Evolutionary conservation across 1,139 yeast genomes (phyloP).

Genomic region (Oligophagozyma castellii): DNA sequence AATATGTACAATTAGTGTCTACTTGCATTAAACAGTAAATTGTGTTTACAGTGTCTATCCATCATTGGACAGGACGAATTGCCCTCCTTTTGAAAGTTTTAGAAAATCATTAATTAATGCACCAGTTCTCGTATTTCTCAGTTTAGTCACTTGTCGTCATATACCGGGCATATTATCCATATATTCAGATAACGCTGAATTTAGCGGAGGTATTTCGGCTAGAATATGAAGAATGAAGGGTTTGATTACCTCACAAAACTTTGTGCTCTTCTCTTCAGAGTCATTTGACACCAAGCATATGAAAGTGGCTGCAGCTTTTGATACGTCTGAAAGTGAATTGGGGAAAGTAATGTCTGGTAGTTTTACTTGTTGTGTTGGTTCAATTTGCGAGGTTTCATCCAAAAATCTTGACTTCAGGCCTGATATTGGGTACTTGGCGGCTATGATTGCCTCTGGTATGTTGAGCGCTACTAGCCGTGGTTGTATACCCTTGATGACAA

Average conservation of each 20-base stretch:
- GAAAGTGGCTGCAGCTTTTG: conserved; percentile 22
- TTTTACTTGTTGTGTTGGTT: conserved; percentile 16
- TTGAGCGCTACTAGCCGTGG: conserved; percentile 43
- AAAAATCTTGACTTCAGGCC: conserved; percentile 10
- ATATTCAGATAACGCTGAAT: conserved; percentile 20
- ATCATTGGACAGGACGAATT: too few relatives aligned
- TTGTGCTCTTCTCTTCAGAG: conserved; percentile 16
- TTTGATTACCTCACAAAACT: conserved; percentile 18
- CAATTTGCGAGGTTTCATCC: conserved; percentile 9
- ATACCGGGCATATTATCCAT: conserved; percentile 21
- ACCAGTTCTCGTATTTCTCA: too few relatives aligned
- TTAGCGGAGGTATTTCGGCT: conserved; percentile 24
- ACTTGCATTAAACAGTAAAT: too few relatives aligned
- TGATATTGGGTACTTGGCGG: conserved; percentile 5
- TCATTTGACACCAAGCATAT: conserved; percentile 23
- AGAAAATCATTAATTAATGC: too few relatives aligned
- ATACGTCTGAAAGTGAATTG: conserved; percentile 18
- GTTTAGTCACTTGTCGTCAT: too few relatives aligned
- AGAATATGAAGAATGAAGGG: conserved; percentile 19
- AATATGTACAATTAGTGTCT: too few relatives aligned
- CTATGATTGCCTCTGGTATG: conserved; percentile 18
- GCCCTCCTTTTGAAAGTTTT: too few relatives aligned
- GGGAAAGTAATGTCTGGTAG: conserved; percentile 20
- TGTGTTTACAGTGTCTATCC: too few relatives aligned
- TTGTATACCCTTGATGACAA: conserved; percentile 81